Conservation (phyloP, 345 rosid genomes). For the Pistacia atlantica region DNA sequence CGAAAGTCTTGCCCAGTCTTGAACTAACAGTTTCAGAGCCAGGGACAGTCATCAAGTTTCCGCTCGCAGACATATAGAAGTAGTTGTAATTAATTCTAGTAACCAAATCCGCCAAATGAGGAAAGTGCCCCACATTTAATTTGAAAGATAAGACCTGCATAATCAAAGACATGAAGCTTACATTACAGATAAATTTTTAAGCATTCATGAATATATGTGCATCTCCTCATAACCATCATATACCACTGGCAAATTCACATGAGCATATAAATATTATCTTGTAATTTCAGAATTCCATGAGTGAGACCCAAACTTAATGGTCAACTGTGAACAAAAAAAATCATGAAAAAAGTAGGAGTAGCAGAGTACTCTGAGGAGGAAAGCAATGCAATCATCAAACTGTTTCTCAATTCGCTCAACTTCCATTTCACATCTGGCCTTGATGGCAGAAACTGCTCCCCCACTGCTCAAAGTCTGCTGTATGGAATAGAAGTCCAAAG, state of each 20-base stretch:
- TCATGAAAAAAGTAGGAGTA: constrained; percentile 5
- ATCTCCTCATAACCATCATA: neutral
- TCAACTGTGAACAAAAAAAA: constrained; percentile 6
- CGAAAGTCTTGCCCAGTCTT: constrained; percentile 37
- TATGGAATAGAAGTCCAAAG: constrained; percentile 85
- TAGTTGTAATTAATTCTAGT: constrained; percentile 92
- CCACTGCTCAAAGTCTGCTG: constrained; percentile 82
- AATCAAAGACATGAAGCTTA: constrained; percentile 1
- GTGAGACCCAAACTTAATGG: neutral
- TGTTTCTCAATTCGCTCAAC: constrained; percentile 81
- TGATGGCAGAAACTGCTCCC: constrained; percentile 77
- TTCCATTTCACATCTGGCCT: constrained; percentile 84
- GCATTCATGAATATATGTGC: neutral
- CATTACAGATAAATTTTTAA: neutral
- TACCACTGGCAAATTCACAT: neutral
- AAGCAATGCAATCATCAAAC: constrained; percentile 87
- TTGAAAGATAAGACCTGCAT: constrained; percentile 86
- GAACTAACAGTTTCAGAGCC: constrained; percentile 46
- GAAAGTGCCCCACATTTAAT: constrained; percentile 90
- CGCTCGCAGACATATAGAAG: constrained; percentile 89
- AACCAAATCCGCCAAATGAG: constrained; percentile 92
- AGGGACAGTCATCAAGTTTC: constrained; percentile 65
- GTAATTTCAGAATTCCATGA: neutral
- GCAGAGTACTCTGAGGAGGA: constrained; percentile 83
- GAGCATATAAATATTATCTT: neutral